phyloP scores from a whole-genome alignment of 2,329 filamentous ascomycete species.

The Mycosphaerella sp. region DNA sequence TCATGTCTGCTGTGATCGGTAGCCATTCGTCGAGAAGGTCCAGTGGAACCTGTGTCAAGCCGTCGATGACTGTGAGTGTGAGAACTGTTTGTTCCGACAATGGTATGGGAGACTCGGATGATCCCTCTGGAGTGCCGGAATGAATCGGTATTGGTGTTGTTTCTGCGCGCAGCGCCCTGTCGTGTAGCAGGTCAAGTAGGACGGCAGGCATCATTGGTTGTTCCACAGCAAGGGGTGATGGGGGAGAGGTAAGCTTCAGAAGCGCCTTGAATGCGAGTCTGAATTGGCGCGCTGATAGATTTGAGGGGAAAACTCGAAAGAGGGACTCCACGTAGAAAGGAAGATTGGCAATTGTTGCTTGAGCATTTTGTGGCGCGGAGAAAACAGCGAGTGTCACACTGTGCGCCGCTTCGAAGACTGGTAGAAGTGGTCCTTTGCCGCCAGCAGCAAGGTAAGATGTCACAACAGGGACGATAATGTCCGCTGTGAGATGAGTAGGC shows the following conservation, averaged over 20 bases:
- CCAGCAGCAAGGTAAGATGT: slow-evolving; percentile 64
- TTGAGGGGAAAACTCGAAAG: slow-evolving; percentile 68
- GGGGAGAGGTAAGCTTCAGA: slow-evolving; percentile 73
- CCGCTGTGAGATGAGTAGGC: slow-evolving; percentile 60
- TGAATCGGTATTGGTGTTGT: slow-evolving; percentile 39
- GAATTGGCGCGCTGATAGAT: slow-evolving; percentile 79
- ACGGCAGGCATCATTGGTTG: slow-evolving; percentile 75
- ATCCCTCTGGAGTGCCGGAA: slow-evolving; percentile 33
- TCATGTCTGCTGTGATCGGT: slow-evolving; percentile 59
- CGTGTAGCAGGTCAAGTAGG: slow-evolving; percentile 69
- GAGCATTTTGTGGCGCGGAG: slow-evolving; percentile 69
- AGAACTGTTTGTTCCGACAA: slow-evolving; percentile 76
- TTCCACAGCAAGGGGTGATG: slow-evolving; percentile 64
- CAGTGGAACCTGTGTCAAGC: slow-evolving; percentile 66
- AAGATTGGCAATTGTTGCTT: slow-evolving; percentile 63
- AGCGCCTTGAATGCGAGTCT: slow-evolving; percentile 80
- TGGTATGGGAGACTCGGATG: slow-evolving; percentile 25
- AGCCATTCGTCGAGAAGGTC: slow-evolving; percentile 74
- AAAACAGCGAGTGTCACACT: slow-evolving; percentile 74
- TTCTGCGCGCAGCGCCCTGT: slow-evolving; percentile 54
- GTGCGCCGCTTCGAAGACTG: slow-evolving; percentile 85
- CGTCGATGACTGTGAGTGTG: slow-evolving; percentile 70
- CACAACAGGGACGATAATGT: slow-evolving; percentile 67
- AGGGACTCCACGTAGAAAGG: slow-evolving; percentile 80
- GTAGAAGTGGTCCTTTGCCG: slow-evolving; percentile 51